Conservation (phyloP, 768 basidiomycete species). For the Suillus bovinus region DNA sequence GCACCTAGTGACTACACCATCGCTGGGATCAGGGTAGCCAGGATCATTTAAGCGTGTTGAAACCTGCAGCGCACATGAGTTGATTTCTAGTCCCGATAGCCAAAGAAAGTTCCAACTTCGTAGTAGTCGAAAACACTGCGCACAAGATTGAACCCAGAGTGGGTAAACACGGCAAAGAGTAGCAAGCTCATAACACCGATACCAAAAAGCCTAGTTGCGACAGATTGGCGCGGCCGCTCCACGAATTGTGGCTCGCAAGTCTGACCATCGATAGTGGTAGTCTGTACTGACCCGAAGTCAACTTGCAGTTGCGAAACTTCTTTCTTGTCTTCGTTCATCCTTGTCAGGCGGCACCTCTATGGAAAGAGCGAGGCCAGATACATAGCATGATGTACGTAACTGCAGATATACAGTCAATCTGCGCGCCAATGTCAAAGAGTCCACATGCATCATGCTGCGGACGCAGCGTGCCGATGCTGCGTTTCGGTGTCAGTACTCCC, state of each 20-base stretch:
- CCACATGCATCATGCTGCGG: neutral
- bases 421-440: neutral
- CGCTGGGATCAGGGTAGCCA: slow-evolving; percentile 11
- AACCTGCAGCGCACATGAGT: slow-evolving; percentile 14
- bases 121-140: neutral
- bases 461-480: neutral
- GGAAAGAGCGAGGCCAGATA: neutral
- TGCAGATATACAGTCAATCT: neutral
- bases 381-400: neutral
- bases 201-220: slow-evolving; percentile 15
- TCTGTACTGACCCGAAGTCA: no score
- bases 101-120: slow-evolving; percentile 5
- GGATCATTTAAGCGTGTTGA: neutral
- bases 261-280: neutral
- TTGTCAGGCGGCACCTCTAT: neutral
- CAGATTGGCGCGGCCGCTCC: slow-evolving; percentile 5
- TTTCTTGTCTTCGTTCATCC: neutral
- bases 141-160: slow-evolving; percentile 8
- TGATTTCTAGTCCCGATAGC: neutral
- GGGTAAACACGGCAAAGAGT: neutral
- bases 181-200: slow-evolving; percentile 17
- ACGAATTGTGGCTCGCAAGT: neutral
- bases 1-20: slow-evolving; percentile 19
- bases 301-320: neutral
- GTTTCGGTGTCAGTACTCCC: neutral